Conservation (phyloP, 441 rosid species). For the Mallotus japonicus region DNA sequence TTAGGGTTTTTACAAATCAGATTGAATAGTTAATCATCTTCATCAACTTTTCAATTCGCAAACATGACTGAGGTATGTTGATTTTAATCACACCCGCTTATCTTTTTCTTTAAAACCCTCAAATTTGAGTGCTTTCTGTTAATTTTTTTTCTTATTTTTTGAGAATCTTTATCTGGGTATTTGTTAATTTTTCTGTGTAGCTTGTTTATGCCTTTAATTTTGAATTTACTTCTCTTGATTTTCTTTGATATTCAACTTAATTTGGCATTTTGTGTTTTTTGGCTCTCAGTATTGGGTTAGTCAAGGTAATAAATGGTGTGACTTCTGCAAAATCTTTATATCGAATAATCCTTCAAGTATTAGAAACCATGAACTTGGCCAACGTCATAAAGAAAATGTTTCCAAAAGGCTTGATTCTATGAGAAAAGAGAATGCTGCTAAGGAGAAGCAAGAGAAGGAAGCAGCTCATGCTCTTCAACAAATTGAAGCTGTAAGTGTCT, state of each 20-base stretch:
- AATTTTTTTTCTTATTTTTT: background rate
- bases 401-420: conserved; percentile 63
- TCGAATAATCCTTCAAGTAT: conserved; percentile 81
- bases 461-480: conserved; percentile 69
- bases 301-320: conserved; percentile 97
- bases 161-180: background rate
- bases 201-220: background rate
- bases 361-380: conserved; percentile 92
- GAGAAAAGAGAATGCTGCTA: conserved; percentile 75
- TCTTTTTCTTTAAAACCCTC: background rate
- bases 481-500: conserved; percentile 76
- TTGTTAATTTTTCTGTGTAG: background rate
- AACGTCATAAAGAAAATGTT: conserved; percentile 77
- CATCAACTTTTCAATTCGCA: conserved; percentile 10
- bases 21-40: background rate
- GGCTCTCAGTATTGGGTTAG: conserved; percentile 60
- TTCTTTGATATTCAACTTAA: background rate
- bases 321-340: conserved; percentile 82
- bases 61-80: conserved; percentile 53
- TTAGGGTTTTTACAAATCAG: conserved; percentile 26
- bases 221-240: too few species aligned
- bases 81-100: background rate
- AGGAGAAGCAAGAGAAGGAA: conserved; percentile 75
- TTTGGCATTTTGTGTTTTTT: background rate
- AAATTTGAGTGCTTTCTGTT: background rate